Conservation (phyloP, 192 early-diverging fungal genomes). For the Entomortierella lignicola region DNA sequence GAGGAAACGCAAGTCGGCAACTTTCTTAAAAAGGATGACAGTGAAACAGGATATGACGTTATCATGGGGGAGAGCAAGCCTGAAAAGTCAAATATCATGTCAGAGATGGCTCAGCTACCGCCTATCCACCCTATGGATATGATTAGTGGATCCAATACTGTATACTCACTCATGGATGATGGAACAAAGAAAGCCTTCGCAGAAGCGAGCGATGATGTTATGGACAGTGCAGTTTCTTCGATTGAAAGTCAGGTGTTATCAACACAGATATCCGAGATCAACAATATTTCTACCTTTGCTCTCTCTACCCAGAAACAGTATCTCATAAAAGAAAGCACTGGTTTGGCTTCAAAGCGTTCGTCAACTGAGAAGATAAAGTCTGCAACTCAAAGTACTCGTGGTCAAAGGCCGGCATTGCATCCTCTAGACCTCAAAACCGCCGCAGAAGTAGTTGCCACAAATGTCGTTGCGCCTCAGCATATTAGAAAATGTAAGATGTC, state of each 20-base stretch:
- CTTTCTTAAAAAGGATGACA: conserved; percentile 12
- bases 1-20: background rate
- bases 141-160: no score
- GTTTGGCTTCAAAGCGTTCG: background rate
- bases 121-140: conserved; percentile 15
- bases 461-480: conserved; percentile 20
- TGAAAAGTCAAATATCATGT: no score
- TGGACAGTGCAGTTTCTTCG: background rate
- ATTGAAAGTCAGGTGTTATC: conserved; percentile 46
- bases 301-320: background rate
- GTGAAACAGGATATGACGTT: conserved; percentile 3
- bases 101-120: conserved; percentile 8
- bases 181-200: no score
- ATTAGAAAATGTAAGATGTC: conserved; percentile 31
- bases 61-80: conserved; percentile 18
- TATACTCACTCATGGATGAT: no score
- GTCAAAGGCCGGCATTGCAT: conserved; percentile 20
- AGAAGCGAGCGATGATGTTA: background rate
- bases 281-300: background rate
- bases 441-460: conserved; percentile 13
- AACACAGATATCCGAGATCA: conserved; percentile 38
- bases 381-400: background rate
- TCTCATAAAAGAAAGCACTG: background rate
- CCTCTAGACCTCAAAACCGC: conserved; percentile 35
- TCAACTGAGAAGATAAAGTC: conserved; percentile 17